Evolutionary conservation across 352 stramenopile species (phyloP), one percentile per base, ranked within the genome.

Genomic region (Pythium guiyangense): DNA sequence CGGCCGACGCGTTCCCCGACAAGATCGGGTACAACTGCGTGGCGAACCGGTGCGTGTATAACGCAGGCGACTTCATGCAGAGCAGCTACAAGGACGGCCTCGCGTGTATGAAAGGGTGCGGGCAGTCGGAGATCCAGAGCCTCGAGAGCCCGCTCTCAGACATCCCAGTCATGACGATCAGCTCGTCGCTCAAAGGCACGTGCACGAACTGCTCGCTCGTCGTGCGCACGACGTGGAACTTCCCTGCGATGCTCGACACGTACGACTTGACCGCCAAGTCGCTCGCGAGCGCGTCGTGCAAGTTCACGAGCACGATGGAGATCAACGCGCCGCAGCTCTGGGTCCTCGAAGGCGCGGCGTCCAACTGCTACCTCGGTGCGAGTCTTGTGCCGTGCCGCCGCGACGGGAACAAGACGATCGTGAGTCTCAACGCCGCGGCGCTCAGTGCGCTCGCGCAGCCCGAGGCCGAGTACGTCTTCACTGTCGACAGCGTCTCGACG

Each of bases 191-290:
- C 17, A 83, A 87, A 34, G 83, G 83, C 61, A 93, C 80, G 55
- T 93, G 83, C 47, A 56, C 57, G 34, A 76, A 89, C 63, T 93
- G 83, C 59, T 77, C 77, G 47, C 67, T 88, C 49, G 64, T 83
- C 34, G 63, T 75, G 9, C 46, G 59, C 37, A 88, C 79, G 47
- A 64, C 31, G 10, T 93, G 84, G 66, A 84, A 91, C 60, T 93
- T 93, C 49, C 83, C 83, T 3, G 67, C 72, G 49, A 74, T 91
- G 67, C 70, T 93, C 39, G 55, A 70, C 34, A 73, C 75, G n/a
- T 88, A 85, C 55, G 73, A 82, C 56, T 57, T 93, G 6, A 74
- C 79, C 11, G 35, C 64, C 8, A 49, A 55, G 22, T 83, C 69
- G 9, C 60, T 93, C 17, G 26, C 54, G 6, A 53, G 61, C 9